Evolutionary conservation across 2,329 filamentous ascomycete genomes (phyloP).

Genomic region (Penicillium expansum): DNA sequence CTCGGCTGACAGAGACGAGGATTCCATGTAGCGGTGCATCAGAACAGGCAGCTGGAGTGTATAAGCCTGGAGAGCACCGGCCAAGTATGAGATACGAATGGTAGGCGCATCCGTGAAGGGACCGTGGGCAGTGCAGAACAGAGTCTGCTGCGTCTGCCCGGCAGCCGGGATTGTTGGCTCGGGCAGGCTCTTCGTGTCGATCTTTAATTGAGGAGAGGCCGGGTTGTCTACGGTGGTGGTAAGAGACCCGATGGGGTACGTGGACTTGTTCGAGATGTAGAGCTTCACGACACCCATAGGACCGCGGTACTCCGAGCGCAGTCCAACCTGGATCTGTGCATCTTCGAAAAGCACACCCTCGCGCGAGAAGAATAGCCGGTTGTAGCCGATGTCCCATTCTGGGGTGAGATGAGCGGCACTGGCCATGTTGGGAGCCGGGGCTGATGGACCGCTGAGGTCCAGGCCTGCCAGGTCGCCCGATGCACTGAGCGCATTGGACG

Average conservation of each 20-base stretch:
- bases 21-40: conserved; percentile 95
- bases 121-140: conserved; percentile 85
- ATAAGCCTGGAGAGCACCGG: conserved; percentile 86
- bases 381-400: conserved; percentile 89
- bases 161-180: conserved; percentile 74
- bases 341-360: conserved; percentile 96
- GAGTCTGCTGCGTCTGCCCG: conserved; percentile 83
- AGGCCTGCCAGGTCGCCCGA: conserved; percentile 74
- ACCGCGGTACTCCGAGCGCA: conserved; percentile 91
- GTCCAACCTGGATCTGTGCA: conserved; percentile 84
- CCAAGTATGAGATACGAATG: conserved; percentile 89
- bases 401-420: conserved; percentile 90
- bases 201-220: conserved; percentile 64
- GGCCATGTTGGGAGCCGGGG: conserved; percentile 75
- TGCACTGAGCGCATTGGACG: conserved; percentile 45
- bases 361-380: conserved; percentile 70
- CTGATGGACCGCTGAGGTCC: conserved; percentile 66
- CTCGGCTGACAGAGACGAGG: conserved; percentile 77
- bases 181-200: conserved; percentile 84
- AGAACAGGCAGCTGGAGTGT: conserved; percentile 86
- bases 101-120: conserved; percentile 84
- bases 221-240: conserved; percentile 86
- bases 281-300: conserved; percentile 93
- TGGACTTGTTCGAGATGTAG: conserved; percentile 94
- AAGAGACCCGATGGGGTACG: conserved; percentile 80